phyloP scores from a whole-genome alignment of 352 stramenopile species.

The Peronospora belbahrii region DNA sequence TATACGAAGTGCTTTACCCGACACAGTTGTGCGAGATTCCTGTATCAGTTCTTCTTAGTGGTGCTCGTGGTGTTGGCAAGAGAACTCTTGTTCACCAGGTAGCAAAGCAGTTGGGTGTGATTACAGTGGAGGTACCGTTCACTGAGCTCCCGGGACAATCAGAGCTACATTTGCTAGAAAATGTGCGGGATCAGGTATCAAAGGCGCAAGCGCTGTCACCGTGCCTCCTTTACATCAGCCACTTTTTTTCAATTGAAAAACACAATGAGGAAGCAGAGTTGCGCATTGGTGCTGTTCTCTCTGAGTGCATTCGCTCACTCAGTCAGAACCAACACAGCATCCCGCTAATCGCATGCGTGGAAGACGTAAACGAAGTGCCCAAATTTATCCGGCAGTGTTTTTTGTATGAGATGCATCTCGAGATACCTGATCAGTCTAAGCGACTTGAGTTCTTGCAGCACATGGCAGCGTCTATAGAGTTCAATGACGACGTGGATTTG shows the following conservation, averaged over 20 bases:
- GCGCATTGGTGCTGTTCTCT: conserved; percentile 49
- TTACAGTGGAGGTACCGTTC: conserved; percentile 69
- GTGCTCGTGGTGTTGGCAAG: conserved; percentile 63
- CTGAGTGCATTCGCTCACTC: conserved; percentile 57
- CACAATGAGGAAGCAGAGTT: conserved; percentile 70
- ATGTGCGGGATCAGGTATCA: conserved; percentile 56
- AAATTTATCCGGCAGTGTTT: conserved; percentile 81
- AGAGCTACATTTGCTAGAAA: conserved; percentile 67
- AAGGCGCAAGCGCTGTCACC: conserved; percentile 61
- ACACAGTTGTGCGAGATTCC: conserved; percentile 58
- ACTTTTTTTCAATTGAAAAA: conserved; percentile 69
- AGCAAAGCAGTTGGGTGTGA: conserved; percentile 55
- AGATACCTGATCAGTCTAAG: conserved; percentile 46
- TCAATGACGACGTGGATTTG: conserved; percentile 48
- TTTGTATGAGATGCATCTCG: conserved; percentile 64
- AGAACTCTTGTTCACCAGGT: conserved; percentile 61
- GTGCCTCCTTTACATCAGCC: conserved; percentile 77
- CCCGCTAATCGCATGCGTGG: conserved; percentile 66
- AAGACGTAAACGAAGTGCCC: conserved; percentile 68
- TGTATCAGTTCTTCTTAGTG: conserved; percentile 63
- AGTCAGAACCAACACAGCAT: conserved; percentile 44
- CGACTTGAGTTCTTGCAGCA: conserved; percentile 54
- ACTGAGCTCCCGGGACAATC: conserved; percentile 65
- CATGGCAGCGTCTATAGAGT: conserved; percentile 22
- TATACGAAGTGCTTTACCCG: conserved; percentile 66